Conservation (phyloP, 2,329 filamentous ascomycete genomes). For the Torrubiellomyces zombiae region DNA sequence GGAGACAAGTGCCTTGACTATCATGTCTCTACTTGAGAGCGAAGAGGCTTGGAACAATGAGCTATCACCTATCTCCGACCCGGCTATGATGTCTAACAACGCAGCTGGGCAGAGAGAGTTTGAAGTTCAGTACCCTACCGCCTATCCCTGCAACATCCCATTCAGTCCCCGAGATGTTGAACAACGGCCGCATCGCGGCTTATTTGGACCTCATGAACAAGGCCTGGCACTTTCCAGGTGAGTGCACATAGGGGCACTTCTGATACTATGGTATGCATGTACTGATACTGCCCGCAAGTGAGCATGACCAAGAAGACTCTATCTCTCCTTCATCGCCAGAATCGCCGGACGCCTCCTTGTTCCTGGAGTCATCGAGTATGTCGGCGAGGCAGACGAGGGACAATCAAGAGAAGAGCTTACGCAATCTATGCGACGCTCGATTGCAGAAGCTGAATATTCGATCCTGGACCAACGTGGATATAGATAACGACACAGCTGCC, state of each 20-base stretch:
- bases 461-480: conserved; percentile 16
- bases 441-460: conserved; percentile 10
- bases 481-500: conserved; percentile 12
- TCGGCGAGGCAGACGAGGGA: background rate
- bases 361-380: conserved; percentile 1
- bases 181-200: no score
- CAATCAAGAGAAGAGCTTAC: background rate
- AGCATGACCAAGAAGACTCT: no score
- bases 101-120: conserved; percentile 8
- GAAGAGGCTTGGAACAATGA: conserved; percentile 1
- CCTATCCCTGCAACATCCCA: conserved; percentile 8
- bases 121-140: conserved; percentile 9
- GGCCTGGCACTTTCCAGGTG: no score
- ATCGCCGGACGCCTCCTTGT: background rate
- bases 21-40: conserved; percentile 9
- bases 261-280: no score
- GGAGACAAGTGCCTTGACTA: conserved; percentile 7
- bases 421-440: conserved; percentile 11
- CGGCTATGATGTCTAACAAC: background rate
- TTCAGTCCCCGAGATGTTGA: no score
- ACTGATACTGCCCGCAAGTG: no score
- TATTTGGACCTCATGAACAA: no score
- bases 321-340: no score
- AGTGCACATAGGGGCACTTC: no score
- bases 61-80: background rate